These are phyloP conservation scores for Lunularia cruciata DNA, from an alignment of 225 moss, liverwort and hornwort genomes.

Conservation along the genomic window DNA sequence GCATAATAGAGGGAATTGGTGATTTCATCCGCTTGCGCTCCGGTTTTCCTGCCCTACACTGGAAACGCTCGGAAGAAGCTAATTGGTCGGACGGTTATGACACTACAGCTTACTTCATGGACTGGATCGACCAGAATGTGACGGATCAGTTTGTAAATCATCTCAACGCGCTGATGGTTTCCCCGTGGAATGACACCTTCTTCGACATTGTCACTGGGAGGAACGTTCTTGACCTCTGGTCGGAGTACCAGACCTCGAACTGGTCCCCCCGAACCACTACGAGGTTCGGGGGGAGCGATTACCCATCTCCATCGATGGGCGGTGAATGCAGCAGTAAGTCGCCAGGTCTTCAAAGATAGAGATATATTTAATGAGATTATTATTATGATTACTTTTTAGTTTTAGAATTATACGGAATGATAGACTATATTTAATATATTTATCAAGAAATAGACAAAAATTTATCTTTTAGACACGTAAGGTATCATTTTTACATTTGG, in stretches of 20 bases:
- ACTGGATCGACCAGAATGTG: constrained; percentile 38
- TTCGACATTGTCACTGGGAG: constrained; percentile 30
- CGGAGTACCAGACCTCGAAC: constrained; percentile 38
- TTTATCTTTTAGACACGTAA: too few species aligned
- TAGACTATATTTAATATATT: too few species aligned
- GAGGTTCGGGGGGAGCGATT: too few species aligned
- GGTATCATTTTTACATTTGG: too few species aligned
- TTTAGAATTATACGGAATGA: too few species aligned
- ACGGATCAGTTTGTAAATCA: constrained; percentile 38
- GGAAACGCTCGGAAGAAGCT: constrained; percentile 30
- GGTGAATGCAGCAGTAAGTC: too few species aligned
- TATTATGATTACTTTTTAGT: too few species aligned
- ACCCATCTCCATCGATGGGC: too few species aligned
- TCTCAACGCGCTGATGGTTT: constrained; percentile 40
- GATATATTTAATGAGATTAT: too few species aligned
- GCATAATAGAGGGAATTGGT: constrained; percentile 49
- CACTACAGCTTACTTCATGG: constrained; percentile 48
- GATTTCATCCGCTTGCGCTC: constrained; percentile 47
- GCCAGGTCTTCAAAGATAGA: too few species aligned
- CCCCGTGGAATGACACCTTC: constrained; percentile 35
- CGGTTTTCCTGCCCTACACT: not conserved
- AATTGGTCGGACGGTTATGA: constrained; percentile 52
- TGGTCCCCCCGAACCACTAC: too few species aligned
- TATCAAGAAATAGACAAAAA: too few species aligned
- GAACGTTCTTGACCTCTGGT: constrained; percentile 39